Conservation (phyloP, 306 rosid genomes). For the Glycine soja region DNA sequence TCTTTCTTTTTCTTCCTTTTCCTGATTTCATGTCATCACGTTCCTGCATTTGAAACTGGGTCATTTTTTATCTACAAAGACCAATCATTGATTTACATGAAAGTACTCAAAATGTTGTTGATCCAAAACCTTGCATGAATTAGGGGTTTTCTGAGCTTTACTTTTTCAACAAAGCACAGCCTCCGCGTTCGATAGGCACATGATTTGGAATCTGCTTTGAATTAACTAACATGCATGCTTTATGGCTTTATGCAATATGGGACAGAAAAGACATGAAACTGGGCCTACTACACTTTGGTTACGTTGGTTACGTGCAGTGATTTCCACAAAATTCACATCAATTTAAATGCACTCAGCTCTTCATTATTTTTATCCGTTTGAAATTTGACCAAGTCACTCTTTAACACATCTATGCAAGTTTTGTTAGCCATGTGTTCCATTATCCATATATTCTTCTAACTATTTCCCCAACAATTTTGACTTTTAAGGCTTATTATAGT, state of each 20-base stretch:
- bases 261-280: slow-evolving; percentile 31
- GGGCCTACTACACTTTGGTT: slow-evolving; percentile 27
- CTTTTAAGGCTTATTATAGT: slow-evolving; percentile 13
- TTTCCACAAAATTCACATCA: slow-evolving; percentile 10
- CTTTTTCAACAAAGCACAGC: slow-evolving; percentile 33
- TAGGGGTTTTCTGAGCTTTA: slow-evolving; percentile 34
- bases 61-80: slow-evolving; percentile 10
- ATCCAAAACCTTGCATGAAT: slow-evolving; percentile 44
- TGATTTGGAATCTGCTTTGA: slow-evolving; percentile 44
- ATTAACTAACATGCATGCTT: not conserved
- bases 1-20: slow-evolving; percentile 12
- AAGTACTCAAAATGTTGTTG: slow-evolving; percentile 17
- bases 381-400: slow-evolving; percentile 5
- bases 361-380: not conserved
- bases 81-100: not conserved
- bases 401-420: not conserved
- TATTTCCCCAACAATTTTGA: not conserved
- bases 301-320: not conserved
- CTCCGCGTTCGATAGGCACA: slow-evolving; percentile 4
- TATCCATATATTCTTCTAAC: not conserved
- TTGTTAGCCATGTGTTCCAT: not conserved
- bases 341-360: not conserved
- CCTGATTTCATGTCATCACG: slow-evolving; percentile 14
- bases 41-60: slow-evolving; percentile 26
- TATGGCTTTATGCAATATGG: slow-evolving; percentile 5